Conservation (phyloP, 2,329 filamentous ascomycete species). For the Colletotrichum tofieldiae region DNA sequence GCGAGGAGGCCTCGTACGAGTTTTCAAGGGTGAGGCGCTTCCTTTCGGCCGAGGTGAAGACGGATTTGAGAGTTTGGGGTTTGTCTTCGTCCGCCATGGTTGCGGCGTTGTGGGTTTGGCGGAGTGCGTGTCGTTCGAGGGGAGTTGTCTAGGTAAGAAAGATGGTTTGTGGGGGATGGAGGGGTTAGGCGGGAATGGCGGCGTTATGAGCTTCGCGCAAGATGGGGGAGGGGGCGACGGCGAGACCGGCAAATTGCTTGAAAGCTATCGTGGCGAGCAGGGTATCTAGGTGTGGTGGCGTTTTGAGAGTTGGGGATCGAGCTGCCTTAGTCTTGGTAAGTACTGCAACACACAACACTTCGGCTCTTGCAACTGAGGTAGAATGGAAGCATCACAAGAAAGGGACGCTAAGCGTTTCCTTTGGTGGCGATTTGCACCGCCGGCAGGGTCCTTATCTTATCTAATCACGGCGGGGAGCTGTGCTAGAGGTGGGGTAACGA, state of each 20-base stretch:
- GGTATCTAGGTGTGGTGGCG: constrained; percentile 5
- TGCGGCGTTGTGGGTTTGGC: not conserved
- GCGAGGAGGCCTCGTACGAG: constrained; percentile 75
- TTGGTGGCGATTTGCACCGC: constrained; percentile 37
- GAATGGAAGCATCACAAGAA: constrained; percentile 17
- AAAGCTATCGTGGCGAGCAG: constrained; percentile 16
- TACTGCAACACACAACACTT: constrained; percentile 14
- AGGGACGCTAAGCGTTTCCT: constrained; percentile 20
- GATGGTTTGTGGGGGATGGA: not conserved
- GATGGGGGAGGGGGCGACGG: not conserved
- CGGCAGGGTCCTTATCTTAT: constrained; percentile 43
- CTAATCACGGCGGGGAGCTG: constrained; percentile 16
- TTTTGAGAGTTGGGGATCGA: not conserved
- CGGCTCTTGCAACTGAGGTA: not conserved
- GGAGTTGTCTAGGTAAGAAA: not conserved
- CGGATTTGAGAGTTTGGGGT: constrained; percentile 65
- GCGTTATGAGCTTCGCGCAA: not conserved
- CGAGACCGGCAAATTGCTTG: not conserved
- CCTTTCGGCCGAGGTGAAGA: constrained; percentile 66
- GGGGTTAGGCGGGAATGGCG: not conserved
- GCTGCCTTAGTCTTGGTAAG: not conserved
- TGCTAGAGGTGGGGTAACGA: constrained; percentile 14
- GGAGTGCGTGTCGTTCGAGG: not conserved
- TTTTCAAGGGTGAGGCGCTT: constrained; percentile 73
- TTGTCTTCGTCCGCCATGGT: constrained; percentile 57